phyloP scores from a whole-genome alignment of 306 rosid species.

The Psophocarpus tetragonolobus region DNA sequence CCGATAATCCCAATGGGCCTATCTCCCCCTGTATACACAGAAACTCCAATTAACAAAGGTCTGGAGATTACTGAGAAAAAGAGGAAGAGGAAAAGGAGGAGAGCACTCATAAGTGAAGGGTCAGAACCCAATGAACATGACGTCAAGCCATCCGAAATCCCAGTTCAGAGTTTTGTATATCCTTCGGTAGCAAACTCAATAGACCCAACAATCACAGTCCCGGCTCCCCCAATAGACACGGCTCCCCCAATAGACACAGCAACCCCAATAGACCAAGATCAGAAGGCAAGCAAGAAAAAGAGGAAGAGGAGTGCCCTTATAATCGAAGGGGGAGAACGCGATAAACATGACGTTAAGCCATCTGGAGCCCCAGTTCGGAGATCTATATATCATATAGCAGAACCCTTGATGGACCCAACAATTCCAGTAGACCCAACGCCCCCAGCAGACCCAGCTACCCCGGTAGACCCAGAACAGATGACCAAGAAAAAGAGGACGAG shows the following conservation, averaged over 20 bases:
- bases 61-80: not conserved
- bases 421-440: not conserved
- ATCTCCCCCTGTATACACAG: not conserved
- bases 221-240: not conserved
- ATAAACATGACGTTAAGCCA: not conserved
- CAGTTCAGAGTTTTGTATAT: not conserved
- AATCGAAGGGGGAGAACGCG: not conserved
- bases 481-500: not conserved
- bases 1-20: not conserved
- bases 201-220: not conserved
- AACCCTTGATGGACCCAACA: not conserved
- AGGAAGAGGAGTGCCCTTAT: not conserved
- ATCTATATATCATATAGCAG: not conserved
- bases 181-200: not conserved
- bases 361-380: not conserved
- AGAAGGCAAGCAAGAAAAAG: not conserved
- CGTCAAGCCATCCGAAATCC: conserved; percentile 5
- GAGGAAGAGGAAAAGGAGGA: not conserved
- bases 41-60: not conserved
- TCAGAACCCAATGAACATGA: not conserved
- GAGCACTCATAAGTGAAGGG: not conserved
- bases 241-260: not conserved
- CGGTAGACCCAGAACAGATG: conserved; percentile 19
- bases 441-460: conserved; percentile 35
- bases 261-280: not conserved